phyloP scores from a whole-genome alignment of 2,329 filamentous ascomycete genomes.

The Trichoderma citrinoviride region DNA sequence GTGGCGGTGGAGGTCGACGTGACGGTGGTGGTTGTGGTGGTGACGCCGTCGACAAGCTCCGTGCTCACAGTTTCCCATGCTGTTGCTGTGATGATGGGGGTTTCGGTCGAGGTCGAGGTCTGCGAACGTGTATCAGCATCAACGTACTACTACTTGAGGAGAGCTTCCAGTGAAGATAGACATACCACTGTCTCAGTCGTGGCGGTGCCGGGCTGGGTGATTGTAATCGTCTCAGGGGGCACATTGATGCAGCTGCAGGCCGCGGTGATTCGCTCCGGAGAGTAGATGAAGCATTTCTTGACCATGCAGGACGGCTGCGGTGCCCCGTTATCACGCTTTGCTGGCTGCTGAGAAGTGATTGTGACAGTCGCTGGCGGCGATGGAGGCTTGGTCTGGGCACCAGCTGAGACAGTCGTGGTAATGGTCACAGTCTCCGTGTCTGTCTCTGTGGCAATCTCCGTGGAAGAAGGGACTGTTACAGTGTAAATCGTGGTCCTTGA shows the following conservation, averaged over 20 bases:
- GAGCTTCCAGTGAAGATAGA: neutral
- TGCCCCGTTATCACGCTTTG: conserved; percentile 15
- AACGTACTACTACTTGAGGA: neutral
- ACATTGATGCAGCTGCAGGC: conserved; percentile 29
- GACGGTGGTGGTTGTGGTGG: neutral
- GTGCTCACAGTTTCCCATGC: conserved; percentile 5
- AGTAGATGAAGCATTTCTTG: conserved; percentile 26
- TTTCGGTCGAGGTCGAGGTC: conserved; percentile 2
- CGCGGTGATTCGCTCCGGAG: conserved; percentile 28
- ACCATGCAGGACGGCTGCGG: conserved; percentile 26
- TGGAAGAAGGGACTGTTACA: conserved; percentile 25
- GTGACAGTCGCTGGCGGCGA: neutral
- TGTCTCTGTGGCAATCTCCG: conserved; percentile 19
- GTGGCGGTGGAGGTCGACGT: conserved; percentile 3
- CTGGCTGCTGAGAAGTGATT: neutral
- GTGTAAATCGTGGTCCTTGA: conserved; percentile 27
- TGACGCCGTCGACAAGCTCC: neutral
- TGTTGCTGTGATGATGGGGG: neutral
- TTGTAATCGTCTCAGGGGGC: conserved; percentile 24
- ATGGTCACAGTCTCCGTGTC: conserved; percentile 19
- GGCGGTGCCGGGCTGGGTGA: conserved; percentile 21
- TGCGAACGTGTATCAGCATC: neutral
- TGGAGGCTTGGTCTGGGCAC: neutral
- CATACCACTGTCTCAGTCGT: conserved; percentile 23
- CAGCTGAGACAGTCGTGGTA: conserved; percentile 18